These are phyloP conservation scores for Cryphonectria nitschkei DNA, from an alignment of 2,329 filamentous ascomycete species.

Conservation along the genomic window DNA sequence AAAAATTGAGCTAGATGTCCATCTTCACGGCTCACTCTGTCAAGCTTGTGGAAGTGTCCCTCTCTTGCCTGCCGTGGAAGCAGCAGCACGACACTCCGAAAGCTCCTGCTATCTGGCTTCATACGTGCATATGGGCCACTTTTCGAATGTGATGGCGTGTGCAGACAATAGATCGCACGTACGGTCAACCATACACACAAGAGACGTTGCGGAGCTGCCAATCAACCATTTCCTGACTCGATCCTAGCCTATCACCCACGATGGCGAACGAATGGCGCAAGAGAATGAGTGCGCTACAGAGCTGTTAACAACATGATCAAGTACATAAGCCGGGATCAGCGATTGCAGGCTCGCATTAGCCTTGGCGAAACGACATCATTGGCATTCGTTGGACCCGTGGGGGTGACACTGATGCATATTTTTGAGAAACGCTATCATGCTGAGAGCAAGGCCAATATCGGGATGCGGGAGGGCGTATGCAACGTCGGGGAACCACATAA, in stretches of 20 bases:
- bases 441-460: slow-evolving; percentile 3
- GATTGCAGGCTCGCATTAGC: background rate
- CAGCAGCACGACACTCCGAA: background rate
- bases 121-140: background rate
- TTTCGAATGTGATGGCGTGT: background rate
- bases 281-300: slow-evolving; percentile 34
- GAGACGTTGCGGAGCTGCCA: background rate
- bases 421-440: background rate
- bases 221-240: slow-evolving; percentile 1
- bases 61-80: background rate
- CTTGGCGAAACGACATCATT: background rate
- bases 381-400: slow-evolving; percentile 2
- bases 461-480: slow-evolving; percentile 20
- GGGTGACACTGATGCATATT: slow-evolving; percentile 1
- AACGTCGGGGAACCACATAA: slow-evolving; percentile 14
- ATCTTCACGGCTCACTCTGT: no score
- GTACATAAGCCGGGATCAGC: background rate
- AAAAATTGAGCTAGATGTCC: slow-evolving; percentile 74
- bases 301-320: background rate
- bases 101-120: background rate
- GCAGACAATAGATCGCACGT: background rate
- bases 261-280: slow-evolving; percentile 9
- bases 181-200: background rate
- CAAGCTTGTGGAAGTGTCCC: background rate
- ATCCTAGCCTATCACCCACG: background rate